Conservation (phyloP, 306 rosid species). For the Rosa lucieae region DNA sequence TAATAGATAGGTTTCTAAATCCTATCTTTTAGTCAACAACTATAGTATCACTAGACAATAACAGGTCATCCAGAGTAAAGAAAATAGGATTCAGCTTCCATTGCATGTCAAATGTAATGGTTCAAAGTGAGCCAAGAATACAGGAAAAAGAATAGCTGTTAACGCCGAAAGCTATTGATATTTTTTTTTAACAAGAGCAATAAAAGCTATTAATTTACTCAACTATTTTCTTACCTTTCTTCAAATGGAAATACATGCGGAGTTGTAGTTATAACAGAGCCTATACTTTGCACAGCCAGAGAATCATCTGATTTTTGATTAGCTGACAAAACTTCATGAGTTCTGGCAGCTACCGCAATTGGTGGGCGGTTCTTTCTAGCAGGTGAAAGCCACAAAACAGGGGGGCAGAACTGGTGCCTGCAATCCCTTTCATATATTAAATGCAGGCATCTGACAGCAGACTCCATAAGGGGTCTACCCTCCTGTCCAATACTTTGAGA, state of each 20-base stretch:
- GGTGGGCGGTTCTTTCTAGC: constrained; percentile 85
- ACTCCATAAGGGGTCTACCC: constrained; percentile 68
- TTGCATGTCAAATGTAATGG: background rate
- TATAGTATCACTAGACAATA: background rate
- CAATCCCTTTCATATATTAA: constrained; percentile 97
- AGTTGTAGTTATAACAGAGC: constrained; percentile 72
- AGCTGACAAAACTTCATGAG: constrained; percentile 71
- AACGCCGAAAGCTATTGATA: background rate
- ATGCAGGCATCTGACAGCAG: constrained; percentile 93
- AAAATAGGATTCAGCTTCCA: background rate
- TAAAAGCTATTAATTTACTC: background rate
- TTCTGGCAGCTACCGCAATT: constrained; percentile 86
- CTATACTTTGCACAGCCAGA: constrained; percentile 38
- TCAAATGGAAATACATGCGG: constrained; percentile 95
- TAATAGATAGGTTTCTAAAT: background rate
- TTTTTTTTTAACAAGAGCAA: background rate
- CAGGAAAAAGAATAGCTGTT: background rate
- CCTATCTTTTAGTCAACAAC: background rate
- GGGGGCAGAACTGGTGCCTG: constrained; percentile 92
- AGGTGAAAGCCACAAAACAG: constrained; percentile 90
- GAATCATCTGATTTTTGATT: constrained; percentile 66
- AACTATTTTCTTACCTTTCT: constrained; percentile 63
- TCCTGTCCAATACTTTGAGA: constrained; percentile 55
- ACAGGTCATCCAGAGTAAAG: background rate
- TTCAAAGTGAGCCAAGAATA: background rate